These are phyloP conservation scores for Polytrichum commune DNA, from an alignment of 225 moss, liverwort and hornwort genomes.

Conservation along the genomic window DNA sequence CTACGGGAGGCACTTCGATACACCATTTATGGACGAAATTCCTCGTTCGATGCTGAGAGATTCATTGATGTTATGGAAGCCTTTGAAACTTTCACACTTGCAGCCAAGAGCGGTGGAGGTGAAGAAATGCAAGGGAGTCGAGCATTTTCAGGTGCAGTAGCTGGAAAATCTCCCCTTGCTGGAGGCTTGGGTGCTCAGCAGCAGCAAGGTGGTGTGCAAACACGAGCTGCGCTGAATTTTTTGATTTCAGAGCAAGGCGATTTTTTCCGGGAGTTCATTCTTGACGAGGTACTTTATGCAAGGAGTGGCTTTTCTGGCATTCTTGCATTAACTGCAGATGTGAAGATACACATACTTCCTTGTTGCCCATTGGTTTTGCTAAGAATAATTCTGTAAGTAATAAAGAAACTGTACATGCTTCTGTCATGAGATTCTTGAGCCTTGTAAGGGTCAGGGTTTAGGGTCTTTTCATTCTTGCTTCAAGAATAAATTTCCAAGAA, in stretches of 20 bases:
- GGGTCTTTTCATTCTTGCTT: no score
- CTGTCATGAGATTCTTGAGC: no score
- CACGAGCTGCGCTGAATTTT: slow-evolving; percentile 82
- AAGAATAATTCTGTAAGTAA: no score
- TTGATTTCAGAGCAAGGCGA: slow-evolving; percentile 88
- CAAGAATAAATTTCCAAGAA: no score
- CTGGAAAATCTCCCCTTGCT: slow-evolving; percentile 32
- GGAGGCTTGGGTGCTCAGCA: slow-evolving; percentile 23
- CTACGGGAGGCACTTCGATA: slow-evolving; percentile 79
- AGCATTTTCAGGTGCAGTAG: slow-evolving; percentile 67
- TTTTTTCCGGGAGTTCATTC: slow-evolving; percentile 91
- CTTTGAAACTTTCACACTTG: slow-evolving; percentile 86
- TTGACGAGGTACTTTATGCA: slow-evolving; percentile 69
- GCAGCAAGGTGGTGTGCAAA: slow-evolving; percentile 54
- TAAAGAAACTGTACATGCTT: no score
- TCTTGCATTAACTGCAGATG: no score
- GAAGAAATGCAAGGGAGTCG: slow-evolving; percentile 68
- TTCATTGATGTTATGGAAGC: slow-evolving; percentile 99
- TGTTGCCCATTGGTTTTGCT: no score
- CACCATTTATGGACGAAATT: slow-evolving; percentile 91
- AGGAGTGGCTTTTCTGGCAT: not conserved
- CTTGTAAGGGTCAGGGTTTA: no score
- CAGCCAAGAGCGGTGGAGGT: slow-evolving; percentile 88
- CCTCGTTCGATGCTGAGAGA: slow-evolving; percentile 89
- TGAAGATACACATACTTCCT: no score